phyloP scores from a whole-genome alignment of 2,329 filamentous ascomycete genomes.

The Penicillium occitanis region DNA sequence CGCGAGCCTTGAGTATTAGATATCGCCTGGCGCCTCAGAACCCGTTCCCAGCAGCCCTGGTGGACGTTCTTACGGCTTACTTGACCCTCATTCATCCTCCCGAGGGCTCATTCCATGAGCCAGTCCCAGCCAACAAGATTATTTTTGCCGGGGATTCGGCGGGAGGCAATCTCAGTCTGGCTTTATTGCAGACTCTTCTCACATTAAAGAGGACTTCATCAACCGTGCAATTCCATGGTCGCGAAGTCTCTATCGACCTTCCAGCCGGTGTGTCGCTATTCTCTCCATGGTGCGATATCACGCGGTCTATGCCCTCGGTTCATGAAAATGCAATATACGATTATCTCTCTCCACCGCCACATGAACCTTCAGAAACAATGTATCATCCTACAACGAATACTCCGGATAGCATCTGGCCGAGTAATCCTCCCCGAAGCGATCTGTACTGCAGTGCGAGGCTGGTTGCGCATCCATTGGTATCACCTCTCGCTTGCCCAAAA shows the following conservation, averaged over 20 bases:
- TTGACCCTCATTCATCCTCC: constrained; percentile 49
- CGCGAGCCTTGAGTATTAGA: constrained; percentile 45
- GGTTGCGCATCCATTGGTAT: constrained; percentile 43
- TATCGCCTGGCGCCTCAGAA: constrained; percentile 51
- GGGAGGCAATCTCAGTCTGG: constrained; percentile 45
- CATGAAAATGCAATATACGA: constrained; percentile 41
- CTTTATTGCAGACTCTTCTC: constrained; percentile 44
- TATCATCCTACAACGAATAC: constrained; percentile 32
- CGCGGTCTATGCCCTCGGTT: constrained; percentile 44
- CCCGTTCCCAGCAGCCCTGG: constrained; percentile 48
- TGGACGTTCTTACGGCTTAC: constrained; percentile 51
- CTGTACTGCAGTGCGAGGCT: constrained; percentile 42
- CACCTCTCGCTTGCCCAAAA: constrained; percentile 37
- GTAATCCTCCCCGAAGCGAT: constrained; percentile 44
- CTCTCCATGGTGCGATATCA: constrained; percentile 47
- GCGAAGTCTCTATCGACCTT: constrained; percentile 40
- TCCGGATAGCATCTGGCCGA: constrained; percentile 43
- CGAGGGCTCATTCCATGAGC: constrained; percentile 41
- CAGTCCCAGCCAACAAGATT: constrained; percentile 46
- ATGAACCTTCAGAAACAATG: constrained; percentile 25
- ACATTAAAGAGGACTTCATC: constrained; percentile 39
- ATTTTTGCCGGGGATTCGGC: constrained; percentile 50
- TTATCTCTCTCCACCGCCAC: constrained; percentile 37
- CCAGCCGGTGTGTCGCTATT: constrained; percentile 42
- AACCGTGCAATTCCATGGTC: constrained; percentile 43